Conservation (phyloP, 768 basidiomycete genomes). For the Tricholomella constricta region DNA sequence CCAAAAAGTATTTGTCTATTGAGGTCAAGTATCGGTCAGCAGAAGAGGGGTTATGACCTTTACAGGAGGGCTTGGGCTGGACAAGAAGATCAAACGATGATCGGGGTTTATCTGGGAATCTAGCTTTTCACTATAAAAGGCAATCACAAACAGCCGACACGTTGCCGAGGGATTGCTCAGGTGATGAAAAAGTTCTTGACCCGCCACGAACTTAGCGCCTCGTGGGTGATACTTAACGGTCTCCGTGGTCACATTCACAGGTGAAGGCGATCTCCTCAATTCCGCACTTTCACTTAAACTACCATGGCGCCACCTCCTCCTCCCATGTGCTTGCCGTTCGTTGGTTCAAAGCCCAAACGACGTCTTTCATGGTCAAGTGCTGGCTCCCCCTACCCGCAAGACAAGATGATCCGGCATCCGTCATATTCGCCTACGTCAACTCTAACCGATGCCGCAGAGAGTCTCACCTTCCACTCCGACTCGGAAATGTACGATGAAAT, state of each 20-base stretch:
- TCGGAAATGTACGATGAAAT: conserved; percentile 61
- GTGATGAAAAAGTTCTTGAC: conserved; percentile 14
- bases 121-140: conserved; percentile 13
- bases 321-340: conserved; percentile 64
- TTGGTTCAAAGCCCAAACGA: conserved; percentile 46
- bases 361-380: conserved; percentile 51
- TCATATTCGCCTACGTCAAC: conserved; percentile 48
- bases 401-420: conserved; percentile 40
- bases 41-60: too few species aligned
- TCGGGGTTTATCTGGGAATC: conserved; percentile 11
- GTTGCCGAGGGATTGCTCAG: conserved; percentile 15
- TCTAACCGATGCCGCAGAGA: conserved; percentile 43
- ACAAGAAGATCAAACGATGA: conserved; percentile 2
- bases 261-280: neutral
- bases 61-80: neutral
- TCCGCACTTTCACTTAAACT: conserved; percentile 26
- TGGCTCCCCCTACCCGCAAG: conserved; percentile 26
- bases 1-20: neutral
- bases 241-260: neutral
- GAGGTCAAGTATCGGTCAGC: neutral
- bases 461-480: conserved; percentile 60
- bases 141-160: conserved; percentile 13
- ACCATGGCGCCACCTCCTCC: conserved; percentile 57
- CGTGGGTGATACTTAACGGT: conserved; percentile 12
- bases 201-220: conserved; percentile 10